Percentiles rank a stretch among this genome's conserved stretches.
Evolutionary conservation across 2,329 filamentous ascomycete genomes (phyloP).

Genomic region (Penicillium sp.): DNA sequence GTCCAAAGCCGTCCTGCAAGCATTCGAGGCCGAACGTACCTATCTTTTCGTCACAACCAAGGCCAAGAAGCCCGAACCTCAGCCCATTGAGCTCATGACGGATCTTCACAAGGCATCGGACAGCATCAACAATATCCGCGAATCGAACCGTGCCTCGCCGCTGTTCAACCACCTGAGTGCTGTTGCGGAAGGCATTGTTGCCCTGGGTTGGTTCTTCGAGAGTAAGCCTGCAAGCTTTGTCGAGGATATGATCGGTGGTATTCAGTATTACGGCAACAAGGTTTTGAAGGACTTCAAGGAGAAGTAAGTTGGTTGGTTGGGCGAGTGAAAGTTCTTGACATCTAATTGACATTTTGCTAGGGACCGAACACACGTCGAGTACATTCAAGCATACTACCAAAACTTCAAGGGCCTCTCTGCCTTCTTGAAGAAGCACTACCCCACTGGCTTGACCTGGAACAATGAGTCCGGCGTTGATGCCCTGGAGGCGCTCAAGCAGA

Average conservation of each 20-base stretch:
- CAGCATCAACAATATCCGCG: slow-evolving; percentile 77
- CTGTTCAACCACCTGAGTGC: slow-evolving; percentile 82
- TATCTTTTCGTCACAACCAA: slow-evolving; percentile 88
- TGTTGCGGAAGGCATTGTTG: slow-evolving; percentile 86
- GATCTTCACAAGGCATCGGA: slow-evolving; percentile 84
- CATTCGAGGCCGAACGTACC: slow-evolving; percentile 83
- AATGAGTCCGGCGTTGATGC: slow-evolving; percentile 72
- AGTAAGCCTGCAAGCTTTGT: slow-evolving; percentile 83
- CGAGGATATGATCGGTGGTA: slow-evolving; percentile 77
- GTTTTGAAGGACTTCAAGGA: slow-evolving; percentile 91
- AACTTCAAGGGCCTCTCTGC: slow-evolving; percentile 82
- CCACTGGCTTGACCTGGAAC: slow-evolving; percentile 85
- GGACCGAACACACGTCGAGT: slow-evolving; percentile 80
- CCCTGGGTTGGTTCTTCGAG: slow-evolving; percentile 89
- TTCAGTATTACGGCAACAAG: slow-evolving; percentile 93
- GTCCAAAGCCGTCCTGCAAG: slow-evolving; percentile 61
- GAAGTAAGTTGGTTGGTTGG: slow-evolving; percentile 55
- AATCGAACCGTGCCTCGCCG: slow-evolving; percentile 75
- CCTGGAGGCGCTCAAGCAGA: slow-evolving; percentile 67
- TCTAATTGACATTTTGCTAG: slow-evolving; percentile 51
- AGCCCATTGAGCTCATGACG: slow-evolving; percentile 75
- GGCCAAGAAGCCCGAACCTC: slow-evolving; percentile 85
- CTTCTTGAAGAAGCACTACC: slow-evolving; percentile 83
- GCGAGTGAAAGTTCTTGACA: background rate
- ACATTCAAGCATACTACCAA: slow-evolving; percentile 90